Conservation (phyloP, 2,329 filamentous ascomycete genomes). For the Zarea fungicola region DNA sequence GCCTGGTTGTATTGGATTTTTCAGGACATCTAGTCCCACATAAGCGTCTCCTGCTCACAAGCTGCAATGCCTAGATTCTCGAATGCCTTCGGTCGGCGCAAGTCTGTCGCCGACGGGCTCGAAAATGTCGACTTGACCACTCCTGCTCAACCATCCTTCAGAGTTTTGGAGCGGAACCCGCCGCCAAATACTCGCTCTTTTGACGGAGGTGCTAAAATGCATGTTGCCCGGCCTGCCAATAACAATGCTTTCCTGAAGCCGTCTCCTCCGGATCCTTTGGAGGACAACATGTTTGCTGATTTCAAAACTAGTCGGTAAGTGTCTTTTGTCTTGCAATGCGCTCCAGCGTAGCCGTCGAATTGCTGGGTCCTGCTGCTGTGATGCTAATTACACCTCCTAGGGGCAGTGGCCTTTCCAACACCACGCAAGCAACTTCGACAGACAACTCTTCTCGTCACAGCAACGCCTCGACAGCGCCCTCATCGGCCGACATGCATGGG, state of each 20-base stretch:
- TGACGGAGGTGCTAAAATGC: slow-evolving; percentile 43
- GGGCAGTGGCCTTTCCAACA: slow-evolving; percentile 57
- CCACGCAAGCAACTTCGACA: slow-evolving; percentile 53
- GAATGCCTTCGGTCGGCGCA: slow-evolving; percentile 54
- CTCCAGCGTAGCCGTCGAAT: no score
- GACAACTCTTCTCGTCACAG: slow-evolving; percentile 59
- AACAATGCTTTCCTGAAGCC: slow-evolving; percentile 33
- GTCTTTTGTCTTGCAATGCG: background rate
- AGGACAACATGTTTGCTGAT: slow-evolving; percentile 55
- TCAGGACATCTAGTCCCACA: slow-evolving; percentile 8
- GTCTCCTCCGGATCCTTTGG: slow-evolving; percentile 34
- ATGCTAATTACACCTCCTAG: slow-evolving; percentile 30
- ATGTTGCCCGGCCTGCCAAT: slow-evolving; percentile 30
- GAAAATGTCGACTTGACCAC: slow-evolving; percentile 43
- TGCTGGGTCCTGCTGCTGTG: slow-evolving; percentile 15
- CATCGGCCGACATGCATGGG: slow-evolving; percentile 41
- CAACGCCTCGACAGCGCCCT: slow-evolving; percentile 57
- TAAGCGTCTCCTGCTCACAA: slow-evolving; percentile 18
- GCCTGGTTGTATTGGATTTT: background rate
- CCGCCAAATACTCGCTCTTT: slow-evolving; percentile 41
- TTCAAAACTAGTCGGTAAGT: slow-evolving; percentile 52
- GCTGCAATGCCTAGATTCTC: slow-evolving; percentile 58
- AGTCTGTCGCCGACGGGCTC: slow-evolving; percentile 51
- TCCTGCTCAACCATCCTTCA: slow-evolving; percentile 48
- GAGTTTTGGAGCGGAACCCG: slow-evolving; percentile 52